These are phyloP conservation scores for Phytopythium boreale DNA, from an alignment of 352 stramenopile genomes.

Conservation along the genomic window DNA sequence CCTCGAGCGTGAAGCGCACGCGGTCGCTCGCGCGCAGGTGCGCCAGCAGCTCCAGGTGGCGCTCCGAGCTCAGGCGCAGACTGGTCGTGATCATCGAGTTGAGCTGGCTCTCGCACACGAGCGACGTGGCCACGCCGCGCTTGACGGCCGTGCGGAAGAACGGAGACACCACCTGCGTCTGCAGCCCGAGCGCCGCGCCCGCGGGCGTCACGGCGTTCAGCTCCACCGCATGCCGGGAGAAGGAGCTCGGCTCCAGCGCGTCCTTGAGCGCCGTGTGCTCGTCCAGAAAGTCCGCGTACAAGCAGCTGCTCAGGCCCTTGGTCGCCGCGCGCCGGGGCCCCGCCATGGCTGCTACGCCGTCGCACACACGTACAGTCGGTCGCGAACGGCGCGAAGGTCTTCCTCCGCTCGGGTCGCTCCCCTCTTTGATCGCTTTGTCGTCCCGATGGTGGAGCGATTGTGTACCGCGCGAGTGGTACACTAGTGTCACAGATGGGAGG, in stretches of 20 bases:
- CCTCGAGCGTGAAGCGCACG: conserved; percentile 71
- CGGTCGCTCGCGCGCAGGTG: conserved; percentile 51
- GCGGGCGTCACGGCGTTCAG: conserved; percentile 53
- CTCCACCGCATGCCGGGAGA: conserved; percentile 51
- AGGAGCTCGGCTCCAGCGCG: conserved; percentile 30
- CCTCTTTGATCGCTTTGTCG: neutral
- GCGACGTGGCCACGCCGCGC: conserved; percentile 55
- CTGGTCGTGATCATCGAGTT: conserved; percentile 66
- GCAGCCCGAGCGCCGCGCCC: conserved; percentile 46
- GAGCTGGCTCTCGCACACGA: conserved; percentile 63
- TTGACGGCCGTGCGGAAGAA: conserved; percentile 73
- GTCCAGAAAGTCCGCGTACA: conserved; percentile 68
- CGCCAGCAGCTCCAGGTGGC: conserved; percentile 60
- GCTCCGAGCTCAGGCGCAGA: conserved; percentile 65
- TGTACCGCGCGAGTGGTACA: neutral
- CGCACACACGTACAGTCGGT: neutral
- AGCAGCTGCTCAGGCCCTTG: conserved; percentile 49
- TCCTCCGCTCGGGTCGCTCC: neutral
- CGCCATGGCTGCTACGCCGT: conserved; percentile 10
- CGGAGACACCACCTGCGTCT: conserved; percentile 56
- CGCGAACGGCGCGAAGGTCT: neutral
- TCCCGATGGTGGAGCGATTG: neutral
- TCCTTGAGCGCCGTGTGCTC: conserved; percentile 42
- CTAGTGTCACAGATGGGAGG: neutral
- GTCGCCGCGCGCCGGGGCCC: conserved; percentile 27